Evolutionary conservation across 345 rosid genomes (phyloP).

Genomic region (Eucalyptus grandis): DNA sequence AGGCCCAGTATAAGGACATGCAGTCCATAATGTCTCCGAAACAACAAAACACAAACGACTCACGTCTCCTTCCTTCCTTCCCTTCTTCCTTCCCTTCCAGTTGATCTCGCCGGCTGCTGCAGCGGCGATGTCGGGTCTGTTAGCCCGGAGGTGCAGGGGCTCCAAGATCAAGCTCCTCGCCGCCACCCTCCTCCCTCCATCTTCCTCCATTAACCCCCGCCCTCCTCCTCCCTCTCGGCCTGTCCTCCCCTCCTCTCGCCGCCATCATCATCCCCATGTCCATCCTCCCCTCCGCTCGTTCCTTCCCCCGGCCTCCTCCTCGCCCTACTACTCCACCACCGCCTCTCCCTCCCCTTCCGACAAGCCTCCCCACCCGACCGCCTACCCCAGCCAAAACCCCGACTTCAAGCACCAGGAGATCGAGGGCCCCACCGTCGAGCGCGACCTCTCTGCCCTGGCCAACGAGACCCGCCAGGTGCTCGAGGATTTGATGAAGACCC

Average conservation of each 20-base stretch:
- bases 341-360: not conserved
- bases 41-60: not conserved
- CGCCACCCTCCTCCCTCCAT: not conserved
- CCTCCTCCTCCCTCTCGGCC: not conserved
- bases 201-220: not conserved
- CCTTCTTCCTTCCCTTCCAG: not conserved
- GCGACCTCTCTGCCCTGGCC: slow-evolving; percentile 67
- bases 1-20: not conserved
- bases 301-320: not conserved
- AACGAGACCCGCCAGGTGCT: slow-evolving; percentile 70
- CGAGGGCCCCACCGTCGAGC: slow-evolving; percentile 87
- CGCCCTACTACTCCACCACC: not conserved
- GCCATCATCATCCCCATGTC: not conserved
- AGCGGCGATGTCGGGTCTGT: not conserved
- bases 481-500: slow-evolving; percentile 67
- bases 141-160: not conserved
- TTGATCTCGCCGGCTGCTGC: not conserved
- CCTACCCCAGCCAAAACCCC: slow-evolving; percentile 33
- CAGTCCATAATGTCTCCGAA: not conserved
- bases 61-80: not conserved
- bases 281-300: not conserved
- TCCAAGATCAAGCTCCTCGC: not conserved
- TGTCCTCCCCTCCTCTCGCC: not conserved
- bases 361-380: slow-evolving; percentile 1
- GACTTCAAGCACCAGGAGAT: slow-evolving; percentile 89